Evolutionary conservation across 352 stramenopile genomes (phyloP), one percentile per base, ranked within the genome.

Genomic region (Blastocystis sp.): DNA sequence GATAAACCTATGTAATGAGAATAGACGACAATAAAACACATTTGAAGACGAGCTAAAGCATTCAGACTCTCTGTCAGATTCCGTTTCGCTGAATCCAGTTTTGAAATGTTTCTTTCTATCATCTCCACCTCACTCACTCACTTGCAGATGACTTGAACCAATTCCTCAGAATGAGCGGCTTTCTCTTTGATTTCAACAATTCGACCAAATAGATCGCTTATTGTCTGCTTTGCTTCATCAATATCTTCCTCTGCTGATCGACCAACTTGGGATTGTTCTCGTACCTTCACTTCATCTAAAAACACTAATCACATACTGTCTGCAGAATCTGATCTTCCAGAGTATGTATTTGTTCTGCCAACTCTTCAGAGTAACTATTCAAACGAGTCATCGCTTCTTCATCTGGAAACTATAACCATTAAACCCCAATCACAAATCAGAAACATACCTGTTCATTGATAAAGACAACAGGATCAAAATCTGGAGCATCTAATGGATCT

Each of bases 1-100:
- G 90, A 94, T 93, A 57, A 94, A 92, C 80, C 95, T 80, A 42
- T 6, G 2, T 22, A 24, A 70, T 30, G 2, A 44, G 6, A 44
- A 33, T 9, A 64, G 57, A 64, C 6, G 24, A 80, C 17, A 57
- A 33, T 7, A 40, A 53, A 35, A 17, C 59, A 80, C 73, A 84
- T 84, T 30, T 84, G 73, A 37, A 84, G 54, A 54, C 58, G 54
- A 13, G 73, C 73, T 19, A 84, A 33, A 6, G 54, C 58, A 44
- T 84, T 84, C 30, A 84, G 58, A 84, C 73, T 84, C 58, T 84
- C 73, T 30, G 73, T 84, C 35, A 84, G 58, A 60, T 84, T 84
- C 22, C 58, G 54, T 44, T 84, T 84, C 6, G 73, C 73, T 33
- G 58, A 15, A 35, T 84, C 73, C 37, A 84, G 58, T 35, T 84